These are phyloP conservation scores for Kokia cookei DNA, from an alignment of 441 rosid species.

Conservation along the genomic window DNA sequence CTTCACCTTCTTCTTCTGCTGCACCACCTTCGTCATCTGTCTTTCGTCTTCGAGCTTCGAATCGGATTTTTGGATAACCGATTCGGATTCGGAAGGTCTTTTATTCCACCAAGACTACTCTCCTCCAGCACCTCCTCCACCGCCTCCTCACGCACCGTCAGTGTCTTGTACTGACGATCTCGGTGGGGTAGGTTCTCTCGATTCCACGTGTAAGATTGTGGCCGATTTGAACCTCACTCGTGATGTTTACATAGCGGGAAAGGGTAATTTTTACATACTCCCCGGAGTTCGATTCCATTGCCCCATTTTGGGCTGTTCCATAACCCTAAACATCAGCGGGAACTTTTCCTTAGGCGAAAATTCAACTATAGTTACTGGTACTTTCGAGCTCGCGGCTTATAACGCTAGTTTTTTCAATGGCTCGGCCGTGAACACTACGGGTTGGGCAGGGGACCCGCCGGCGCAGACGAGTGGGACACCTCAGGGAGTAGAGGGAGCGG, in stretches of 20 bases:
- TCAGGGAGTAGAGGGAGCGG: slow-evolving; percentile 77
- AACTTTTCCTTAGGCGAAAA: slow-evolving; percentile 60
- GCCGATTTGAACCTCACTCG: slow-evolving; percentile 75
- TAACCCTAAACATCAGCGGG: slow-evolving; percentile 69
- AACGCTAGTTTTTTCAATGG: slow-evolving; percentile 57
- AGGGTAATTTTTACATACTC: slow-evolving; percentile 68
- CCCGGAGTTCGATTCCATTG: slow-evolving; percentile 73
- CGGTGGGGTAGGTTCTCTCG: slow-evolving; percentile 76
- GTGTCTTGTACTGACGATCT: slow-evolving; percentile 88
- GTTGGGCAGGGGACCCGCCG: slow-evolving; percentile 77
- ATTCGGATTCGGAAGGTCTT: slow-evolving; percentile 37
- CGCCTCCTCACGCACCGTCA: slow-evolving; percentile 88
- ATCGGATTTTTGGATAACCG: slow-evolving; percentile 30
- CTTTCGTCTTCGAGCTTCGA: slow-evolving; percentile 19
- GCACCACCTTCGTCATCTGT: slow-evolving; percentile 21
- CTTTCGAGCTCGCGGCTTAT: slow-evolving; percentile 61
- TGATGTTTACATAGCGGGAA: slow-evolving; percentile 78
- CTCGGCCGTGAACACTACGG: slow-evolving; percentile 70
- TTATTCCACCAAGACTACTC: slow-evolving; percentile 85
- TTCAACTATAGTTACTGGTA: slow-evolving; percentile 59
- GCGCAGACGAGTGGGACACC: slow-evolving; percentile 95
- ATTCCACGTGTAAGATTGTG: slow-evolving; percentile 76
- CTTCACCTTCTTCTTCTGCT: background rate
- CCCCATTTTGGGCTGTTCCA: slow-evolving; percentile 52
- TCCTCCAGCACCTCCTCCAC: slow-evolving; percentile 94